Percentiles rank a stretch among this genome's conserved stretches.
Conservation (phyloP, 768 basidiomycete genomes). For the Termitomyces sp. region DNA sequence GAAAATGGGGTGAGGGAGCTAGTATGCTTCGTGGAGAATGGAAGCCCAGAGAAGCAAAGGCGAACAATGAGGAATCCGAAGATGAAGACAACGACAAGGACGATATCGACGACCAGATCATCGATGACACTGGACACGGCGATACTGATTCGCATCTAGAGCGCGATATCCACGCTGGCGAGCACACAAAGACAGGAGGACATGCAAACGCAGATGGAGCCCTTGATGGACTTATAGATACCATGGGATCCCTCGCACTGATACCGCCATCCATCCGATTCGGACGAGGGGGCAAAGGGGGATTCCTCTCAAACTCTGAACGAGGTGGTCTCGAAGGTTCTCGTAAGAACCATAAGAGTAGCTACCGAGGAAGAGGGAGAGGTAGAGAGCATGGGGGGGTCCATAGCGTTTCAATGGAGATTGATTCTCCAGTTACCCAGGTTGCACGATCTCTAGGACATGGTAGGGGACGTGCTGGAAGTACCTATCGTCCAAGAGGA, state of each 20-base stretch:
- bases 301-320: constrained; percentile 37
- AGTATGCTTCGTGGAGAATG: constrained; percentile 74
- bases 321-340: constrained; percentile 2
- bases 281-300: constrained; percentile 64
- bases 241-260: constrained; percentile 45
- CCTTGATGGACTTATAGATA: constrained; percentile 47
- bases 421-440: constrained; percentile 8
- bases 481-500: constrained; percentile 6
- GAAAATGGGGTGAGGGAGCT: constrained; percentile 81
- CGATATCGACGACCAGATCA: constrained; percentile 14
- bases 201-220: constrained; percentile 17
- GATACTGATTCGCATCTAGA: constrained; percentile 3
- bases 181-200: neutral
- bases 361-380: constrained; percentile 13
- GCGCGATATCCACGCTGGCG: constrained; percentile 2
- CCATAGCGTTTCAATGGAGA: constrained; percentile 6
- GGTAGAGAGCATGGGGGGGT: constrained; percentile 14
- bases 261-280: constrained; percentile 71
- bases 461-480: constrained; percentile 16
- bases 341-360: constrained; percentile 1
- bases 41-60: constrained; percentile 39
- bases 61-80: constrained; percentile 23
- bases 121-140: constrained; percentile 21
- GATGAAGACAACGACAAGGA: constrained; percentile 21
- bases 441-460: constrained; percentile 6